phyloP scores from a whole-genome alignment of 305 asterid genomes.

The Solanum hybrid region DNA sequence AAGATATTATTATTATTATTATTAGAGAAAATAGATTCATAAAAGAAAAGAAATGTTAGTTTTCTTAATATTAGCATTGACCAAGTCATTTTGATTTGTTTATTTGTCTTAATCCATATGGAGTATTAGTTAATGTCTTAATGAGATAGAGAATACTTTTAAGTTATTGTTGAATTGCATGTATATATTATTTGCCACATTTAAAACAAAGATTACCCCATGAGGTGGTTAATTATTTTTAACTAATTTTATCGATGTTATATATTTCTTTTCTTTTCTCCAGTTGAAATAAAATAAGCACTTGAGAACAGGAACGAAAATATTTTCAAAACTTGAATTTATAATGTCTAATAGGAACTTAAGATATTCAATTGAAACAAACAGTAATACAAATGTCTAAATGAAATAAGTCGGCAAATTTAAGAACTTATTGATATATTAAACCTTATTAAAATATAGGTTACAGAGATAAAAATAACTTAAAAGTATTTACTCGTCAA shows the following conservation, averaged over 20 bases:
- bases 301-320: background rate
- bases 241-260: background rate
- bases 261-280: background rate
- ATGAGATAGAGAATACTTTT: background rate
- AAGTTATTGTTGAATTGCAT: background rate
- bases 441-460: background rate
- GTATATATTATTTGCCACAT: background rate
- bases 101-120: background rate
- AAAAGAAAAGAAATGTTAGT: background rate
- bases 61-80: background rate
- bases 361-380: background rate
- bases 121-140: background rate
- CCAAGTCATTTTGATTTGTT: background rate
- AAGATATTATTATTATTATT: too few relatives aligned
- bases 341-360: background rate
- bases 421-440: background rate
- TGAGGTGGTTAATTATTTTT: background rate
- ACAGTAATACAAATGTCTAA: background rate
- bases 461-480: background rate
- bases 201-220: background rate
- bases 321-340: background rate
- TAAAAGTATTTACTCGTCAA: background rate
- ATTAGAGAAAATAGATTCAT: background rate
- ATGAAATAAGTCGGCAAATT: background rate
- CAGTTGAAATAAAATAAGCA: background rate